Base-by-base conservation (phyloP, 176 grass and related monocot genomes). In the Aegilops umbellulata region DNA sequence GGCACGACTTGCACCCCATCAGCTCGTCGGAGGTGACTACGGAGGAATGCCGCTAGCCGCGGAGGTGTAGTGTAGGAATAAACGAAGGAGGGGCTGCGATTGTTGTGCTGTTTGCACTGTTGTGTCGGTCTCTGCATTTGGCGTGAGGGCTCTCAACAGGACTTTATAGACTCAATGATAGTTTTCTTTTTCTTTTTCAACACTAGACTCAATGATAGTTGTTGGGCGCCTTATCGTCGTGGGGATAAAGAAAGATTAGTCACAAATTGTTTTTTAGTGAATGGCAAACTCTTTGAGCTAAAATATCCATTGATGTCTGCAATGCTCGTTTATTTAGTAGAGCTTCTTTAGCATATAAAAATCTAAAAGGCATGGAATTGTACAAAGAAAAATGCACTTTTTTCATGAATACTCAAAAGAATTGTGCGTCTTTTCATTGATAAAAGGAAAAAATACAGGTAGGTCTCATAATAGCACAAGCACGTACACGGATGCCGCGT, bases 1-100 rank as follows among this genome's bases (percentile, higher is more conserved):
- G 84, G 79, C 94, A 98, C 6, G 88, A 66, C 86, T 89, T 95
- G 90, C 96, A 98, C 41, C 90, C 94, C 93, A 95, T 92, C 36
- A 6, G 10, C 57, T 73, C n/a, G 2, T 20, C 19, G 19, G 55
- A 58, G 7, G 19, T 22, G 55, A 55, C 17, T 17, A 20, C 51
- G 17, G 51, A 0, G 6, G 68, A 26, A 68, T 68, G 82, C 4
- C 32, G 27, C 55, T 0, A 10, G 25, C 0, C 2, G 35, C 15
- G 58, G 20, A 32, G 25, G 24, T 57, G 35, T 8, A 22, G n/a
- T 29, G 69, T 3, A 27, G 41, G 42, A 29, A 19, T 3, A 4
- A 4, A 7, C 13, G 46, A 47, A 39, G 55, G 32, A 77, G 60
- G 69, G 61, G 60, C 42, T 51, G 83, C 5, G 29, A 11, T 25